Evolutionary conservation across 169 alveolate species (phyloP), one percentile per base, ranked within the genome.

Genomic region (Eimeria acervulina): DNA sequence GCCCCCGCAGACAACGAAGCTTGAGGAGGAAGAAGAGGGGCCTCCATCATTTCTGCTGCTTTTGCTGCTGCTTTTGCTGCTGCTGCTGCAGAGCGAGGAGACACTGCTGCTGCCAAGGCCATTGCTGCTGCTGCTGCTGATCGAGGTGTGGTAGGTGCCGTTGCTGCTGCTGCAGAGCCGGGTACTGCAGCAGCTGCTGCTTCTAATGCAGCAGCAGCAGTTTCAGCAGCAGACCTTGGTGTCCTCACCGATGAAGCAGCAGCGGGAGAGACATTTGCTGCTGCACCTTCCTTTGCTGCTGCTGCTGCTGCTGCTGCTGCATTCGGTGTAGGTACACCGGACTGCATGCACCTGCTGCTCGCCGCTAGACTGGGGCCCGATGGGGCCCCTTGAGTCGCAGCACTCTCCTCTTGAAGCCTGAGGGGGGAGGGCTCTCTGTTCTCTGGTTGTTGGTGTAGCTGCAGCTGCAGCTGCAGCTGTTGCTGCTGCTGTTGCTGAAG

Each of bases 31-130:
- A 2, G 26, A 23, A 55, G 17, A 19, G 66, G 66, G 66, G 66
- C 66, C 66, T 23, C 66, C 66, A 55, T 8, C 66, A 55, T 55
- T 55, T 55, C n/a, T 55, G 66, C 26, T 55, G 66, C 66, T 55
- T 55, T 55, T 55, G 66, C 66, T 55, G 38, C 81, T 70, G 51
- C 81, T 17, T 70, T 28, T 36, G 81, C 81, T 70, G 81, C 42
- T 31, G 44, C 81, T 70, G 81, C 81, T 26, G 81, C 81, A 23
- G 81, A 7, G 15, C 51, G 81, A 70, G 81, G 81, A 70, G 44
- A 36, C 28, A 70, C 8, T 28, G 81, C 81, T 7, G 44, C 44
- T 36, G 38, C 81, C 51, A 28, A 36, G 81, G 81, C 81, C 2
- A 36, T 28, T 36, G 81, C 81, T 70, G 38, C 81, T 70, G 81